phyloP scores from a whole-genome alignment of 257 asterid species.

The Linderniella brevidens region DNA sequence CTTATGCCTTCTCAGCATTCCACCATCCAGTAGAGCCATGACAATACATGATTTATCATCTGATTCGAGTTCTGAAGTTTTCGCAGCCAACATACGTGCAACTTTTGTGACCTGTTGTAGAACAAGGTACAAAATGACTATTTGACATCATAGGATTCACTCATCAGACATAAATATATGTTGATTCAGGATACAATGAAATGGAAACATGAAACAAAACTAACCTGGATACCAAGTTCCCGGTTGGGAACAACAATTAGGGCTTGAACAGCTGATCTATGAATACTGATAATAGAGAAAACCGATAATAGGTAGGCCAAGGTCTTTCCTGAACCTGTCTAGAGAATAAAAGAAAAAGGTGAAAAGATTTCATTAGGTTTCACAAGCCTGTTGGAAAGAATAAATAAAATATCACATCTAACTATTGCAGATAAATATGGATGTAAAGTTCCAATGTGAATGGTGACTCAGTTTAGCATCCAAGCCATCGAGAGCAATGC shows the following conservation, averaged over 20 bases:
- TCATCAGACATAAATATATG: background rate
- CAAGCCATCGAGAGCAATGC: too few species aligned
- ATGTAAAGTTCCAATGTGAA: too few species aligned
- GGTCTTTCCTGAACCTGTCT: conserved; percentile 99
- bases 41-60: conserved; percentile 44
- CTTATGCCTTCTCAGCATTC: conserved; percentile 71
- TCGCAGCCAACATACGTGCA: conserved; percentile 63
- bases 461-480: too few species aligned
- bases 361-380: conserved; percentile 13
- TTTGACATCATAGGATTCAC: background rate
- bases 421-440: too few species aligned
- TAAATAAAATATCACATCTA: background rate
- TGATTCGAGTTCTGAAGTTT: conserved; percentile 26
- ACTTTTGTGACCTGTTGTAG: conserved; percentile 67
- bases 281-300: conserved; percentile 45
- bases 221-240: conserved; percentile 96
- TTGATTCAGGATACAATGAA: conserved; percentile 8
- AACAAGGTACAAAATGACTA: conserved; percentile 11
- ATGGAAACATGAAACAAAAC: conserved; percentile 5
- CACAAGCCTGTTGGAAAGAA: conserved; percentile 6
- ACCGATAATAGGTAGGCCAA: conserved; percentile 67
- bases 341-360: conserved; percentile 18
- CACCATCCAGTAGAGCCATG: conserved; percentile 98
- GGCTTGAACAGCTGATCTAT: conserved; percentile 77
- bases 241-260: conserved; percentile 78